These are phyloP conservation scores for Cryptosporidium parvum DNA, from an alignment of 169 alveolate species.

Conservation along the genomic window DNA sequence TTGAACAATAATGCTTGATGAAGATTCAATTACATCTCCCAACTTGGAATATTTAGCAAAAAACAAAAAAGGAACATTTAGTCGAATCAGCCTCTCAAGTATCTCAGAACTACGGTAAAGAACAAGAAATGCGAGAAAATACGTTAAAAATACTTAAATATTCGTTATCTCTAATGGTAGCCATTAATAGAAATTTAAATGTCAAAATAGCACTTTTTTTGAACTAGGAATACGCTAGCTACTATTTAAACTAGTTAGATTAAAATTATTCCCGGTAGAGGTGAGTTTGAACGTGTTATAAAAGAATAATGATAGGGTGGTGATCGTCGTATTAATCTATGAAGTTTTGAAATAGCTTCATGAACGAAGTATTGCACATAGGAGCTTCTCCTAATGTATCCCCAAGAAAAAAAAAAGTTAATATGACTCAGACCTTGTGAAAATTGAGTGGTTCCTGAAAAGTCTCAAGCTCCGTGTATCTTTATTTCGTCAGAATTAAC, in stretches of 20 bases:
- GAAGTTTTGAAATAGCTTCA: background rate
- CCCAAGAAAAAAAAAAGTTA: background rate
- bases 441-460: background rate
- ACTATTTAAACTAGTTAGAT: background rate
- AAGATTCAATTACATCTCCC: too few species aligned
- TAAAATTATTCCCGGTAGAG: background rate
- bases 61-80: too few species aligned
- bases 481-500: conserved; percentile 89
- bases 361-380: background rate
- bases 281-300: background rate
- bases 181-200: conserved; percentile 14
- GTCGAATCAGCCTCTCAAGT: background rate
- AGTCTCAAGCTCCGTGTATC: conserved; percentile 89
- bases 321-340: background rate
- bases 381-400: background rate
- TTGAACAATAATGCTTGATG: background rate
- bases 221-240: conserved; percentile 10
- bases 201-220: conserved; percentile 6
- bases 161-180: conserved; percentile 1
- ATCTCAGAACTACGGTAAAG: background rate
- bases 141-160: conserved; percentile 11
- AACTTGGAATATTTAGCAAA: background rate
- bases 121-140: background rate
- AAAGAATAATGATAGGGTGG: background rate
- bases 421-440: background rate